Base-by-base conservation (phyloP, 331 rosid genomes). In the Quercus tomentella region DNA sequence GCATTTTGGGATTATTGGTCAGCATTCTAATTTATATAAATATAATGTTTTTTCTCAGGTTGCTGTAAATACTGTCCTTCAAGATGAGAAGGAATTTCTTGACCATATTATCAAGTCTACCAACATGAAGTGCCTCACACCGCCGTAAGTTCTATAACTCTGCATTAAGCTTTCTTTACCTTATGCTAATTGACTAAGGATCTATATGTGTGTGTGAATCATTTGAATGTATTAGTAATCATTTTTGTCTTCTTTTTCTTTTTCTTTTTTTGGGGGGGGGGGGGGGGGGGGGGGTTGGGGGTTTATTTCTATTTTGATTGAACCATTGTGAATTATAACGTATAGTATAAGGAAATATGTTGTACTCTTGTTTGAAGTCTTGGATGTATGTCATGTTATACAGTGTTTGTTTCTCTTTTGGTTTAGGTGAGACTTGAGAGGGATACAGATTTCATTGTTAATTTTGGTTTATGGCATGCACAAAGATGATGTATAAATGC, bases 121-220 rank as follows among this genome's bases (percentile, higher is more conserved):
- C 15, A 96, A 96, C 82, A 96, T 96, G 99, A 96, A 93, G 87
- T 96, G 99, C 92, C 86, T 96, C 77, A 96, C 98, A 62, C 98
- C 98, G 37, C 90, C 80, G 98, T 96, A 92, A 87, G 97, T 88
- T 77, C 79, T 80, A 12, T 7, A 25, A 52, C 80, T 73, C 45
- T 79, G 35, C 70, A 21, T 65, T 60, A 71, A 6, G 2, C 26
- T 14, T 58, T 72, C 76, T 63, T n/a, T 70, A 16, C 15, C 3
- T 22, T 70, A 0, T 35, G 2, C 55, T 23, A 31, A 7, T 45
- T n/a, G 16, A 20, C 15, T 56, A 2, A 18, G 26, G 62, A 10
- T n/a, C 1, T 56, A 14, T 56, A 12, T 17, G 8, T 56, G 62
- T 35, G 41, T 33, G 7, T 55, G 22, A n/a, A n/a, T 56, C 25